Conservation (phyloP, 75 land plant genomes). For the Pinus taeda region DNA sequence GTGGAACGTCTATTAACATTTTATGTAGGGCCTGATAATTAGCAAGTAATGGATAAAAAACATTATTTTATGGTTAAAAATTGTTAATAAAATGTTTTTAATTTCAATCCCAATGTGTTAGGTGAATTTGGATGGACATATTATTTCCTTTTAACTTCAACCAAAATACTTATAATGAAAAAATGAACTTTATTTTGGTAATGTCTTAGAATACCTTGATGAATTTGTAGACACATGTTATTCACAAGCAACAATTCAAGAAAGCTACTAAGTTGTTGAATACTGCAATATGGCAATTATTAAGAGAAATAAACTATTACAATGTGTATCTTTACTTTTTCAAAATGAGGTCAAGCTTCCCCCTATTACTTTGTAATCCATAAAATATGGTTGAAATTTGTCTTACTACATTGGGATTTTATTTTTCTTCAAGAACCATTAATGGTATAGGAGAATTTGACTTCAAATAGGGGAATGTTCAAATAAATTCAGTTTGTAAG, state of each 20-base stretch:
- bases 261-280: slow-evolving; percentile 76
- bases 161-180: too few relatives aligned
- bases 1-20: too few relatives aligned
- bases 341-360: slow-evolving; percentile 51
- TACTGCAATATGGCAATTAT: slow-evolving; percentile 56
- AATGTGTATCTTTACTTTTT: slow-evolving; percentile 81
- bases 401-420: slow-evolving; percentile 95
- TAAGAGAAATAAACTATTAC: slow-evolving; percentile 66
- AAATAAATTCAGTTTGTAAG: slow-evolving; percentile 95
- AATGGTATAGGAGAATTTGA: slow-evolving; percentile 99
- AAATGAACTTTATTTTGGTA: too few relatives aligned
- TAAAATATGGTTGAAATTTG: slow-evolving; percentile 57
- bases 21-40: too few relatives aligned
- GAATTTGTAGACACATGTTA: slow-evolving; percentile 89
- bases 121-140: too few relatives aligned
- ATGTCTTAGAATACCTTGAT: slow-evolving; percentile 80
- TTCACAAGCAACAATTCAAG: slow-evolving; percentile 71
- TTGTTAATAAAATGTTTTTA: too few relatives aligned
- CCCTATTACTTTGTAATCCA: slow-evolving; percentile 23
- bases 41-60: too few relatives aligned
- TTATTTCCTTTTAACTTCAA: too few relatives aligned
- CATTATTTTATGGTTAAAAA: too few relatives aligned
- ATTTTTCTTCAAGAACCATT: slow-evolving; percentile 96
- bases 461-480: slow-evolving; percentile 86
- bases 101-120: too few relatives aligned